These are phyloP conservation scores for Plasmopara muralis DNA, from an alignment of 352 stramenopile genomes.

Conservation along the genomic window DNA sequence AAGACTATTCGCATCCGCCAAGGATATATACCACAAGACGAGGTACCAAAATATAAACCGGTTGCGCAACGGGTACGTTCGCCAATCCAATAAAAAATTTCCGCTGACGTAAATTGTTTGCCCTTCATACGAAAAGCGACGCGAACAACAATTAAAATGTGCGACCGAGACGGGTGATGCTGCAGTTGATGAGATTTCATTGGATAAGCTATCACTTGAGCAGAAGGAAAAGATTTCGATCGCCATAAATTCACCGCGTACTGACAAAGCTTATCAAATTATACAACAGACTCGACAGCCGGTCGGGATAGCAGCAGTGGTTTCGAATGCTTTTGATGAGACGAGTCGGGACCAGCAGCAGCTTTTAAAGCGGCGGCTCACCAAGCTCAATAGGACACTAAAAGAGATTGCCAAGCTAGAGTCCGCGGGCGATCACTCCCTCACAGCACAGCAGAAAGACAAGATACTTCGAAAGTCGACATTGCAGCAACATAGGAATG, in stretches of 20 bases:
- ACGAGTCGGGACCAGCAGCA: constrained; percentile 9
- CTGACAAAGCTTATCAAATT: constrained; percentile 1
- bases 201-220: constrained; percentile 34
- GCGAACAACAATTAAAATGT: constrained; percentile 18
- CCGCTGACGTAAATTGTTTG: constrained; percentile 2
- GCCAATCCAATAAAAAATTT: not conserved
- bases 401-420: constrained; percentile 31
- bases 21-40: constrained; percentile 77
- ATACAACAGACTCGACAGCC: not conserved
- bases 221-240: constrained; percentile 9
- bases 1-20: constrained; percentile 77
- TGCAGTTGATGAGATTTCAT: constrained; percentile 15
- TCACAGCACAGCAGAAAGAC: constrained; percentile 23
- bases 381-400: constrained; percentile 31
- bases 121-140: constrained; percentile 5
- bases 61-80: constrained; percentile 46
- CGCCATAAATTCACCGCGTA: constrained; percentile 2
- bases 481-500: constrained; percentile 28
- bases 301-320: not conserved
- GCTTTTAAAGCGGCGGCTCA: constrained; percentile 43
- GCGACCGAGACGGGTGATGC: constrained; percentile 8
- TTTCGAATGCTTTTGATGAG: not conserved
- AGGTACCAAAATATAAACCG: constrained; percentile 76
- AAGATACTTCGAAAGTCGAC: constrained; percentile 13
- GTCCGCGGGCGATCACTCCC: constrained; percentile 5